Percentiles rank a stretch among this genome's conserved stretches.
These are phyloP conservation scores for Epicoccum nigrum DNA, from an alignment of 2,329 filamentous ascomycete genomes.

Conservation along the genomic window DNA sequence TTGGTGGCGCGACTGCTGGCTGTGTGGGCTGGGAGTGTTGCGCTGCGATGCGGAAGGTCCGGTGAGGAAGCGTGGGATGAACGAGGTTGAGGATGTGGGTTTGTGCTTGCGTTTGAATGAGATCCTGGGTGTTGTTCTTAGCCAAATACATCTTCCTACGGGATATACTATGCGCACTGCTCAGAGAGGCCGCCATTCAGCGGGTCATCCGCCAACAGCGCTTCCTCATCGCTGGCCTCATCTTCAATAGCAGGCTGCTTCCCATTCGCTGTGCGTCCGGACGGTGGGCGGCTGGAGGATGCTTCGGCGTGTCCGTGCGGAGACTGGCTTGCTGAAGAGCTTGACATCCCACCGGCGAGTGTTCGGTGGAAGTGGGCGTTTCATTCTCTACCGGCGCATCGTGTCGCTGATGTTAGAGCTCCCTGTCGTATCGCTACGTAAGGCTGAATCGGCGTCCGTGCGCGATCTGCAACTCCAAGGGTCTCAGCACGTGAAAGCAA, in stretches of 20 bases:
- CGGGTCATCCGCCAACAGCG: slow-evolving; percentile 62
- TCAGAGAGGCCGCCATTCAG: slow-evolving; percentile 58
- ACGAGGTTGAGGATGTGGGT: slow-evolving; percentile 55
- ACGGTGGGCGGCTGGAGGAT: slow-evolving; percentile 48
- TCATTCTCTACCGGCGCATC: slow-evolving; percentile 33
- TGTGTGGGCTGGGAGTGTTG: slow-evolving; percentile 30
- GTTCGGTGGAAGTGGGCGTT: slow-evolving; percentile 22
- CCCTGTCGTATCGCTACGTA: slow-evolving; percentile 16
- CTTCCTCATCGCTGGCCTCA: slow-evolving; percentile 56
- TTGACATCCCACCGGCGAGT: slow-evolving; percentile 48
- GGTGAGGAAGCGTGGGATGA: slow-evolving; percentile 54
- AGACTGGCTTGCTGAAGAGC: slow-evolving; percentile 45
- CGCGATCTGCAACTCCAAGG: slow-evolving; percentile 5
- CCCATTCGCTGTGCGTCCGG: slow-evolving; percentile 39
- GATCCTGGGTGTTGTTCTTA: slow-evolving; percentile 49
- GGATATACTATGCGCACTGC: slow-evolving; percentile 34
- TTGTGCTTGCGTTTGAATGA: slow-evolving; percentile 77
- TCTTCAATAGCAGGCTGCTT: slow-evolving; percentile 45
- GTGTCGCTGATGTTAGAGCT: slow-evolving; percentile 19
- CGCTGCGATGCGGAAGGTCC: slow-evolving; percentile 16
- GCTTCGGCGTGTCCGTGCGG: slow-evolving; percentile 49
- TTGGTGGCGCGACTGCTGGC: slow-evolving; percentile 33
- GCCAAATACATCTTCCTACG: background rate
- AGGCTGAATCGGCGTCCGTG: slow-evolving; percentile 25
- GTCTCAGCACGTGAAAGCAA: slow-evolving; percentile 13